Conservation (phyloP, 805 yeast genomes). For the Metahyphopichia silvanorum region DNA sequence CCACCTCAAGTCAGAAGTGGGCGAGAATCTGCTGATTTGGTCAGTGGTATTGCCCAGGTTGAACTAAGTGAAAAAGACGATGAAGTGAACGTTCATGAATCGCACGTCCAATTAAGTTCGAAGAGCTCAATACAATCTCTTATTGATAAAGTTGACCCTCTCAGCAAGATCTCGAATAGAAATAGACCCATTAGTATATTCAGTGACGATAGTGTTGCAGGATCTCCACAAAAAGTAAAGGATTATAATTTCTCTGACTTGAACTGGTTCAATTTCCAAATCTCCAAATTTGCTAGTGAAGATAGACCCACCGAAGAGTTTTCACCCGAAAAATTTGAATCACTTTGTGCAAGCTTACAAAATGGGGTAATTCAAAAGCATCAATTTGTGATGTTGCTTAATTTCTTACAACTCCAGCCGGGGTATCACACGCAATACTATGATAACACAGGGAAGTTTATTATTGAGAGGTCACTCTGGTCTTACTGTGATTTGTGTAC, state of each 20-base stretch:
- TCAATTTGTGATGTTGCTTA: constrained; percentile 10
- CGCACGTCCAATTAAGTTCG: constrained; percentile 10
- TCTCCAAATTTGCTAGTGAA: constrained; percentile 14
- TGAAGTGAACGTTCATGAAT: neutral
- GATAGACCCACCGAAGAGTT: constrained; percentile 8
- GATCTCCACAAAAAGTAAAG: constrained; percentile 33
- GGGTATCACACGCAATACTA: constrained; percentile 10
- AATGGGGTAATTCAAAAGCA: constrained; percentile 2
- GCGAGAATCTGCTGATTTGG: constrained; percentile 17
- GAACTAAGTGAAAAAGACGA: constrained; percentile 15
- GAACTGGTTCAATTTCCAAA: constrained; percentile 40
- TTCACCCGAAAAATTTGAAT: constrained; percentile 14
- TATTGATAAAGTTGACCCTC: constrained; percentile 42
- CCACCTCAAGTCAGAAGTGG: too few relatives aligned
- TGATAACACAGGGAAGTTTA: constrained; percentile 11
- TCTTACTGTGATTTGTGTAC: constrained; percentile 5
- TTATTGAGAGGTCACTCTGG: constrained; percentile 16
- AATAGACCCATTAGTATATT: constrained; percentile 37
- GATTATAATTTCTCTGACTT: constrained; percentile 30
- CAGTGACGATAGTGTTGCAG: constrained; percentile 28
- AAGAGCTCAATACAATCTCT: constrained; percentile 27
- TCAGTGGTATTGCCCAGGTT: constrained; percentile 29
- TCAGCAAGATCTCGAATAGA: constrained; percentile 28
- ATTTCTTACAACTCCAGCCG: constrained; percentile 13
- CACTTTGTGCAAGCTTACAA: constrained; percentile 5